A percentile compares a stretch with the other conserved stretches of the same genome.
Evolutionary conservation across 441 rosid genomes (phyloP).

Genomic region (Aquilaria agallochum): DNA sequence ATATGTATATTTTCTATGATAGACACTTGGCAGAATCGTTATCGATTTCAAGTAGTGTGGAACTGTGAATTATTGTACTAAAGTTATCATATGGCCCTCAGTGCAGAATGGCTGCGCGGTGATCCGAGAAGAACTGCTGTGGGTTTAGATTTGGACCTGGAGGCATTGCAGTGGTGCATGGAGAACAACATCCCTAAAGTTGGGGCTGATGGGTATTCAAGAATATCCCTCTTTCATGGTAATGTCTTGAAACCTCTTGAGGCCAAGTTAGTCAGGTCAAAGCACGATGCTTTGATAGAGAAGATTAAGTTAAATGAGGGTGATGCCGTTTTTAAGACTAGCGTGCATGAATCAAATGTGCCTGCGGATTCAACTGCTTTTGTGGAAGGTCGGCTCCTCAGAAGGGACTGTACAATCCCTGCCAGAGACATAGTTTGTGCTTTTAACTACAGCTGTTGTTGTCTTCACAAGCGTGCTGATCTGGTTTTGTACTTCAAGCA

Average conservation of each 20-base stretch:
- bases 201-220: constrained; percentile 60
- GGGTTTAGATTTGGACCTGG: constrained; percentile 81
- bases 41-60: too few species aligned
- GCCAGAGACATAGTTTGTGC: constrained; percentile 90
- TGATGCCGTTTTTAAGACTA: constrained; percentile 17
- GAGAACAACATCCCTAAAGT: constrained; percentile 65
- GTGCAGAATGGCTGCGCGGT: constrained; percentile 77
- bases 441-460: constrained; percentile 85
- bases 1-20: not conserved
- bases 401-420: constrained; percentile 26
- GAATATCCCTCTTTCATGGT: constrained; percentile 79
- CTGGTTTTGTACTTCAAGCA: constrained; percentile 74
- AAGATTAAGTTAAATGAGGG: constrained; percentile 36
- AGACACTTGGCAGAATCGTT: too few species aligned
- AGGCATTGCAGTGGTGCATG: constrained; percentile 84
- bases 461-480: constrained; percentile 73
- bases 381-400: constrained; percentile 1
- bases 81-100: constrained; percentile 21
- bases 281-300: constrained; percentile 38
- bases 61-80: too few species aligned
- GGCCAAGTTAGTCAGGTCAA: constrained; percentile 48
- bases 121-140: constrained; percentile 79
- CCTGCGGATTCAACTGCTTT: constrained; percentile 25
- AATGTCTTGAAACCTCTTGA: constrained; percentile 74
- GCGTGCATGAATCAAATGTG: constrained; percentile 20